Base-by-base conservation (phyloP, 2,329 filamentous ascomycete species). In the Gremmenia infestans region DNA sequence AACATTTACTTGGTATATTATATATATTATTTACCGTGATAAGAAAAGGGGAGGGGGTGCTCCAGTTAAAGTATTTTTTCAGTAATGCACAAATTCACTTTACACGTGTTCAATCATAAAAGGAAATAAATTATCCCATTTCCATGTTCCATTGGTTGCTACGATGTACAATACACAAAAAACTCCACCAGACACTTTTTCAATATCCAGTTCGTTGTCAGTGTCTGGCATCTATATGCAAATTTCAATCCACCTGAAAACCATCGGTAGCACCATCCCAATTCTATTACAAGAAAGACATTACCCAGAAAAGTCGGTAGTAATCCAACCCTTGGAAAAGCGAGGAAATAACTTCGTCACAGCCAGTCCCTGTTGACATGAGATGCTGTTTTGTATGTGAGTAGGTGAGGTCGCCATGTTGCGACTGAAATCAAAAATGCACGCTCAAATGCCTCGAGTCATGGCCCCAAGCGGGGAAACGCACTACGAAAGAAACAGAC, bases 401-500 rank as follows among this genome's bases (percentile, higher is more conserved):
- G 25, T 53, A 52, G 59, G 51, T 45, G 17, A 36, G 23, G 32
- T 35, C 35, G 17, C 35, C 25, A n/a, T 51, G 46, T 56, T 23
- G 42, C 36, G 46, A 37, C 37, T 12, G 47, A 35, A 59, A 60
- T 57, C 55, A 39, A 63, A 63, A 66, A 66, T 67, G 65, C 65
- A 54, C 66, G 66, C 66, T 68, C 57, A 68, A 68, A 56, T 64
- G 60, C 63, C 57, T 60, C 53, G 56, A 60, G 50, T 52, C 58
- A 52, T 53, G 46, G 51, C 48, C 62, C 54, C 47, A 54, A 59
- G 60, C 23, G 40, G 37, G 53, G 51, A 50, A 53, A 51, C 35
- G 19, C 46, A 54, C 56, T 49, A 61, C 52, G 46, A 55, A 32
- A 62, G 48, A 63, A 62, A 58, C 50, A 61, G 46, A 62, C 55